phyloP scores from a whole-genome alignment of 768 basidiomycete genomes.

The Pleurotus djamor region DNA sequence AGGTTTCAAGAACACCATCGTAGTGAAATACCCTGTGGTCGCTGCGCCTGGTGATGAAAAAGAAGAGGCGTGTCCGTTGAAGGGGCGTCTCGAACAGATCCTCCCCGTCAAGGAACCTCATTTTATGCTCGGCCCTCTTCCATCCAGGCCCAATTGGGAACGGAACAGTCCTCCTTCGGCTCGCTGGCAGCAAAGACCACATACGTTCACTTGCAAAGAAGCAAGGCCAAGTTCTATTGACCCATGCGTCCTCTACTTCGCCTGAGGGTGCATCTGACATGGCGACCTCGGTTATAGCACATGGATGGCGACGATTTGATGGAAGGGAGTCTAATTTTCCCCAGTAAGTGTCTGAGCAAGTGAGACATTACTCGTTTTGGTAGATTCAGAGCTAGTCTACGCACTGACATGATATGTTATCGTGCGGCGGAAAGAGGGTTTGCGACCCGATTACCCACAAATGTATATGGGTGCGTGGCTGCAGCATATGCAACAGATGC shows the following conservation, averaged over 20 bases:
- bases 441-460: background rate
- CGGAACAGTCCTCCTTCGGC: background rate
- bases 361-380: too few species aligned
- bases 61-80: background rate
- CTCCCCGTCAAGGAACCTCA: background rate
- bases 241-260: background rate
- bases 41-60: background rate
- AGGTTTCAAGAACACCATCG: constrained; percentile 7
- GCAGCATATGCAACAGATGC: too few species aligned
- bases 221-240: background rate
- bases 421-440: background rate
- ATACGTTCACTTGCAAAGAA: background rate
- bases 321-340: background rate
- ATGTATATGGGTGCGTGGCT: background rate
- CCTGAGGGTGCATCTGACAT: constrained; percentile 2
- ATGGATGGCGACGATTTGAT: background rate
- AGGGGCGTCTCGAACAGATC: background rate
- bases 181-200: background rate
- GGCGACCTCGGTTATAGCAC: constrained; percentile 3
- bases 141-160: background rate
- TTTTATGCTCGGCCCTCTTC: background rate
- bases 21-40: constrained; percentile 1
- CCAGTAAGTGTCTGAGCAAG: background rate
- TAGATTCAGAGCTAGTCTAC: too few species aligned
- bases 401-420: background rate